Percentiles rank a stretch among this genome's conserved stretches.
Evolutionary conservation across 208 protist species (phyloP).

Genomic region (Acanthamoeba sp.): DNA sequence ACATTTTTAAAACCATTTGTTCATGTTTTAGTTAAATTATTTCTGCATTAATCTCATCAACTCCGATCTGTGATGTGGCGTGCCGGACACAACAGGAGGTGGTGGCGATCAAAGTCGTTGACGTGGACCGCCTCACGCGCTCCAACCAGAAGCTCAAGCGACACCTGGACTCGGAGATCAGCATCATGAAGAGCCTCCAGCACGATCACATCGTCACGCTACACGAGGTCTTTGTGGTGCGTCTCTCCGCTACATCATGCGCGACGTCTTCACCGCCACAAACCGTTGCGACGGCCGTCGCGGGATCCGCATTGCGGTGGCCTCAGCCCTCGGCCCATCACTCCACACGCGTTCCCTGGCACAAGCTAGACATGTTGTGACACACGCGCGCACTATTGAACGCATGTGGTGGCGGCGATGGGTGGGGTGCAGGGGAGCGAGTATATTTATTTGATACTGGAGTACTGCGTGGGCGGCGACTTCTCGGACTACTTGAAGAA

Average conservation of each 20-base stretch:
- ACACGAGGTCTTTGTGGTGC: slow-evolving; percentile 61
- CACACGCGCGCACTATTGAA: too few species aligned
- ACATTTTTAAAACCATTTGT: neutral
- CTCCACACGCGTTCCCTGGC: too few species aligned
- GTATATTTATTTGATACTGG: slow-evolving; percentile 72
- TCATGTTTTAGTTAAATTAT: neutral
- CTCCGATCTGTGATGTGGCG: neutral
- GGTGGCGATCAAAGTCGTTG: slow-evolving; percentile 70
- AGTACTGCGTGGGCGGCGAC: slow-evolving; percentile 64
- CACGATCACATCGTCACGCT: slow-evolving; percentile 64
- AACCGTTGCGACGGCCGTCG: neutral
- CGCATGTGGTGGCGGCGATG: too few species aligned
- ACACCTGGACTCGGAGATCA: slow-evolving; percentile 66
- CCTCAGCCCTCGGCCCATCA: too few species aligned
- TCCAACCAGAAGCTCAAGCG: slow-evolving; percentile 68
- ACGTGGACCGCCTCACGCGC: slow-evolving; percentile 35
- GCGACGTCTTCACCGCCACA: neutral
- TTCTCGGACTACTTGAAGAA: slow-evolving; percentile 56
- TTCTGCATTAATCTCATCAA: neutral
- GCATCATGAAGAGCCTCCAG: slow-evolving; percentile 23
- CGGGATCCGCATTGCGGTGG: too few species aligned
- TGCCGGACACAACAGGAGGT: slow-evolving; percentile 26
- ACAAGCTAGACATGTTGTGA: too few species aligned
- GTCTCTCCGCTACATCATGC: neutral
- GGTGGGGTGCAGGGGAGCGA: slow-evolving; percentile 31